Conservation (phyloP, 1,284 basidiomycete genomes). For the Cutaneotrichosporon sp. region DNA sequence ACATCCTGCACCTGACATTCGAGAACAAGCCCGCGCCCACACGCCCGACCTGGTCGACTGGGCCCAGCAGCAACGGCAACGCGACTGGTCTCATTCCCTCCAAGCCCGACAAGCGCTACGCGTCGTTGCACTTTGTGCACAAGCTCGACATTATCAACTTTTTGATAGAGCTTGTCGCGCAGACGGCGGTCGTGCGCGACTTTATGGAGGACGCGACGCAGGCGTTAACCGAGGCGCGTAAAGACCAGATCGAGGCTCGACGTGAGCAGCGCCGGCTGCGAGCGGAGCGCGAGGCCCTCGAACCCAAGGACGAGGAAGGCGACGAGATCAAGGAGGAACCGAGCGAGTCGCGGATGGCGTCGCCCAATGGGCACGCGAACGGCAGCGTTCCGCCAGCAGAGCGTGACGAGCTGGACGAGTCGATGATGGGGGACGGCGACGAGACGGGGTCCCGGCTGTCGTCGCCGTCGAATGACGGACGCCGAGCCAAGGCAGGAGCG, state of each 20-base stretch:
- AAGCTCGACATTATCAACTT: constrained; percentile 81
- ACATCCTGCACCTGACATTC: constrained; percentile 71
- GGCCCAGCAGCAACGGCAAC: constrained; percentile 43
- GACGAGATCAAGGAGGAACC: constrained; percentile 48
- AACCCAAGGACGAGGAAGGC: constrained; percentile 55
- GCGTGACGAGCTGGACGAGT: constrained; percentile 41
- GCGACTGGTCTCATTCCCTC: constrained; percentile 35
- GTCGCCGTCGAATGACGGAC: constrained; percentile 3
- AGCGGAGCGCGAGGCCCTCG: constrained; percentile 43
- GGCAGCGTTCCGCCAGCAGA: constrained; percentile 25
- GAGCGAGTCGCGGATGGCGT: constrained; percentile 16
- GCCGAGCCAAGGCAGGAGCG: constrained; percentile 14
- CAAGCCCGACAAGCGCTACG: constrained; percentile 63
- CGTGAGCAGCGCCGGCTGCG: constrained; percentile 75
- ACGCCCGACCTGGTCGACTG: constrained; percentile 46
- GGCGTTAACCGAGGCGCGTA: constrained; percentile 82
- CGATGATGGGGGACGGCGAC: constrained; percentile 15
- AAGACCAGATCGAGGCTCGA: constrained; percentile 92
- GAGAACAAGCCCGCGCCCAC: constrained; percentile 46
- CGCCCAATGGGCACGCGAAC: constrained; percentile 27
- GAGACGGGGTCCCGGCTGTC: constrained; percentile 11
- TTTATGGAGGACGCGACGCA: constrained; percentile 89
- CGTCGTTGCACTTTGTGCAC: constrained; percentile 65
- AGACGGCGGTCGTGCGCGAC: constrained; percentile 76
- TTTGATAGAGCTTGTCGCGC: constrained; percentile 81